phyloP scores from a whole-genome alignment of 768 basidiomycete genomes.

The Lactarius pseudohatsudake region DNA sequence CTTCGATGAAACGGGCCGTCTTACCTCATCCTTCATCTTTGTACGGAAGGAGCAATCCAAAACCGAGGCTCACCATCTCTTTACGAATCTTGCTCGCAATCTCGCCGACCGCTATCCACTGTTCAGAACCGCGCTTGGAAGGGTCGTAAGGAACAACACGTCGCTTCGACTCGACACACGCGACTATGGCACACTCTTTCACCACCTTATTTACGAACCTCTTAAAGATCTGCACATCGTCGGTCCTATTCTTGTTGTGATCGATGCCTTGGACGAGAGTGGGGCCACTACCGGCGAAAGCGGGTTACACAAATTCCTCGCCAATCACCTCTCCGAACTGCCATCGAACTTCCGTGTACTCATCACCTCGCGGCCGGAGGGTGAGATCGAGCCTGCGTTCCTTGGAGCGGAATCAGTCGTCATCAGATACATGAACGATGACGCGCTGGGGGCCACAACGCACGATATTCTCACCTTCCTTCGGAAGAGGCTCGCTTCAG shows the following conservation, averaged over 20 bases:
- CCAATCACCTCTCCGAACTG: background rate
- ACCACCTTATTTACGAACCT: background rate
- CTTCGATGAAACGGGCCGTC: background rate
- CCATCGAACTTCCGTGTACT: conserved; percentile 6
- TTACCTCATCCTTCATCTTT: background rate
- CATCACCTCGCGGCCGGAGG: background rate
- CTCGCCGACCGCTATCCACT: background rate
- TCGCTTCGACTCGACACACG: background rate
- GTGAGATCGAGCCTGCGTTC: too few species aligned
- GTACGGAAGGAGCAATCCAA: conserved; percentile 1
- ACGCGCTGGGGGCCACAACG: background rate
- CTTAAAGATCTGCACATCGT: background rate
- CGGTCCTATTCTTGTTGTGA: background rate
- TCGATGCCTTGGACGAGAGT: conserved; percentile 8
- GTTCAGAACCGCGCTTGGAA: background rate
- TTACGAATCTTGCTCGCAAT: background rate
- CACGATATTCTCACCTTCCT: too few species aligned
- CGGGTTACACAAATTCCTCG: background rate
- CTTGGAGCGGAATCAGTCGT: too few species aligned
- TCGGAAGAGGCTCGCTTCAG: too few species aligned
- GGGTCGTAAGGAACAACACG: background rate
- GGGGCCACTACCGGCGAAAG: background rate
- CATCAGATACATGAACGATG: too few species aligned
- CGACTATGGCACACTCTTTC: conserved; percentile 3
- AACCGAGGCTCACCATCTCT: background rate